Percentiles rank a stretch among this genome's conserved stretches.
These are phyloP conservation scores for Leccinellum albellum DNA, from an alignment of 768 basidiomycete species.

Conservation along the genomic window DNA sequence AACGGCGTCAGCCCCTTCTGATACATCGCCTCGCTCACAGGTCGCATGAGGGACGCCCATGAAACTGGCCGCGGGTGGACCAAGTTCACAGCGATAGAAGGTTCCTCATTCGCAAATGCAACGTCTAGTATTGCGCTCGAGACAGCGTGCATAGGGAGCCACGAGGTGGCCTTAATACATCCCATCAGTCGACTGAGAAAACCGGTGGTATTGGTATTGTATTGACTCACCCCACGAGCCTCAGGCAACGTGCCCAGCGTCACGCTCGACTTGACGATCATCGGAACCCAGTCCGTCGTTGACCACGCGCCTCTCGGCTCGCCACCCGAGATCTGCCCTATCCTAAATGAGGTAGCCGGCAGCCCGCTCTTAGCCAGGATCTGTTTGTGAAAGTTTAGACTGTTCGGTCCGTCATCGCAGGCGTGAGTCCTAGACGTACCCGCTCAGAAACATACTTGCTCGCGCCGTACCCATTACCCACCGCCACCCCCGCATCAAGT, in stretches of 20 bases:
- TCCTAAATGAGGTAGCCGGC: slow-evolving; percentile 30
- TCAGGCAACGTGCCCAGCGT: slow-evolving; percentile 30
- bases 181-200: neutral
- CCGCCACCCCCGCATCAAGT: slow-evolving; percentile 23
- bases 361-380: slow-evolving; percentile 33
- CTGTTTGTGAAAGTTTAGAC: slow-evolving; percentile 5
- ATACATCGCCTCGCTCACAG: slow-evolving; percentile 18
- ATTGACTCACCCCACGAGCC: slow-evolving; percentile 24
- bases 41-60: slow-evolving; percentile 23
- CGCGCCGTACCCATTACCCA: slow-evolving; percentile 36
- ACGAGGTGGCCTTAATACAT: slow-evolving; percentile 20
- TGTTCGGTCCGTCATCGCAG: neutral
- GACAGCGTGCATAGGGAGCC: slow-evolving; percentile 31
- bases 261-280: slow-evolving; percentile 34
- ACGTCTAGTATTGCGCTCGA: slow-evolving; percentile 27
- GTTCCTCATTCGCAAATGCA: slow-evolving; percentile 19
- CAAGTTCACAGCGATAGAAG: slow-evolving; percentile 27
- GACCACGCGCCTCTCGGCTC: slow-evolving; percentile 35
- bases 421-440: slow-evolving; percentile 5
- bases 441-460: slow-evolving; percentile 29
- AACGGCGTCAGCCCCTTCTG: slow-evolving; percentile 7
- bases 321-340: slow-evolving; percentile 37
- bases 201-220: neutral
- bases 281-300: slow-evolving; percentile 35
- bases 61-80: slow-evolving; percentile 33